Evolutionary conservation across 331 rosid genomes (phyloP).

Genomic region (Malus hybrid): DNA sequence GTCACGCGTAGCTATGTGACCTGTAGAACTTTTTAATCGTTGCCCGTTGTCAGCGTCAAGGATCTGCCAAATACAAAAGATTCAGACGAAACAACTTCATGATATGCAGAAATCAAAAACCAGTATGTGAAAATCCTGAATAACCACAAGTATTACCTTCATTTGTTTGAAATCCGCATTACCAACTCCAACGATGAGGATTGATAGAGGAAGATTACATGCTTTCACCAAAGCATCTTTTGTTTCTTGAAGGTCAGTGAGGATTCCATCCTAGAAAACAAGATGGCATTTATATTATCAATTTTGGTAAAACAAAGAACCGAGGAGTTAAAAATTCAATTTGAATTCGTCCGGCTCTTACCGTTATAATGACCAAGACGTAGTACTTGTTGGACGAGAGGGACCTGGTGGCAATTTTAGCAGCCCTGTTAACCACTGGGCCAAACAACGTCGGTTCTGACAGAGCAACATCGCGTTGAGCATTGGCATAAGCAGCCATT

Average conservation of each 20-base stretch:
- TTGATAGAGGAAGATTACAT: slow-evolving; percentile 37
- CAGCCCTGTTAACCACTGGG: slow-evolving; percentile 63
- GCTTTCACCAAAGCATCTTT: slow-evolving; percentile 69
- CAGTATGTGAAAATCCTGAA: too few relatives aligned
- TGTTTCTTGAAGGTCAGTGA: slow-evolving; percentile 84
- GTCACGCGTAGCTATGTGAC: slow-evolving; percentile 78
- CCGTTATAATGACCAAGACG: slow-evolving; percentile 78
- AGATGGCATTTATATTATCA: not conserved
- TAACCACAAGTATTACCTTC: too few relatives aligned
- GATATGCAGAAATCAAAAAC: too few relatives aligned
- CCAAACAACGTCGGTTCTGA: slow-evolving; percentile 90
- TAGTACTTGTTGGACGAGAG: slow-evolving; percentile 45
- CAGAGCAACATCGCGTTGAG: slow-evolving; percentile 46
- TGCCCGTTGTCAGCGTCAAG: slow-evolving; percentile 78
- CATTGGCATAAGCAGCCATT: slow-evolving; percentile 61
- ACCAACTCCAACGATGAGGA: too few relatives aligned
- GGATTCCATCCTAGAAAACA: slow-evolving; percentile 64
- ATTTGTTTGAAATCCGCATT: too few relatives aligned
- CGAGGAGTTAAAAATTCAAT: not conserved
- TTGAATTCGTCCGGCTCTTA: slow-evolving; percentile 4
- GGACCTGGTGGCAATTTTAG: slow-evolving; percentile 56
- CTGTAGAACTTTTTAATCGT: slow-evolving; percentile 53
- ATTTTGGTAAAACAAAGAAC: not conserved
- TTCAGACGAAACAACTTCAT: not conserved
- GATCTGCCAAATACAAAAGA: slow-evolving; percentile 25